Evolutionary conservation across 2,329 filamentous ascomycete genomes (phyloP).

Genomic region (Shiraia sp.): DNA sequence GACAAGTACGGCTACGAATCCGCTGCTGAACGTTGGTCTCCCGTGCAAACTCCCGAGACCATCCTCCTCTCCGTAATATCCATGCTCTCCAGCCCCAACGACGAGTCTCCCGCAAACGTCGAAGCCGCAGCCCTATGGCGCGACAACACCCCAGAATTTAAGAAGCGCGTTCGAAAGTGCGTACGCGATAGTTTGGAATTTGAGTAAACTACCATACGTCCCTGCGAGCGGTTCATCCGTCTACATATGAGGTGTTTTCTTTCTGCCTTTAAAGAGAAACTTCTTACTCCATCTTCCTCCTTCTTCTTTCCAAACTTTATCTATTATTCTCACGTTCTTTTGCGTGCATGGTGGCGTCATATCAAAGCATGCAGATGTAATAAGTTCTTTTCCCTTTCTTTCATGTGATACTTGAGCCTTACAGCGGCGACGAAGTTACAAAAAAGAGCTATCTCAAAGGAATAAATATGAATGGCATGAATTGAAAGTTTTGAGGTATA

Average conservation of each 20-base stretch:
- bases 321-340: no score
- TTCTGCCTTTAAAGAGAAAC: background rate
- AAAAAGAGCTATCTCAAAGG: no score
- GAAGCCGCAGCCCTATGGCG: conserved; percentile 97
- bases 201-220: conserved; percentile 20
- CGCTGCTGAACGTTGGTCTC: conserved; percentile 92
- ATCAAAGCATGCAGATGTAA: no score
- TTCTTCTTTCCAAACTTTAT: no score
- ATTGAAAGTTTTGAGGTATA: no score
- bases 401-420: no score
- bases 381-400: no score
- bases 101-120: conserved; percentile 94
- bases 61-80: conserved; percentile 97
- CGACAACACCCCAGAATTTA: conserved; percentile 80
- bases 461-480: no score
- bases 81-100: conserved; percentile 96
- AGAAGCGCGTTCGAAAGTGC: conserved; percentile 79
- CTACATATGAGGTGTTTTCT: no score
- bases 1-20: conserved; percentile 99
- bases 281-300: background rate
- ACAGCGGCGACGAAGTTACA: no score
- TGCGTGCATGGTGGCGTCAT: background rate
- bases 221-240: no score
- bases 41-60: conserved; percentile 97
- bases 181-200: conserved; percentile 61